Evolutionary conservation across 2,329 filamentous ascomycete species (phyloP), one percentile per base, ranked within the genome.

Genomic region (Aspergillus ibericus): DNA sequence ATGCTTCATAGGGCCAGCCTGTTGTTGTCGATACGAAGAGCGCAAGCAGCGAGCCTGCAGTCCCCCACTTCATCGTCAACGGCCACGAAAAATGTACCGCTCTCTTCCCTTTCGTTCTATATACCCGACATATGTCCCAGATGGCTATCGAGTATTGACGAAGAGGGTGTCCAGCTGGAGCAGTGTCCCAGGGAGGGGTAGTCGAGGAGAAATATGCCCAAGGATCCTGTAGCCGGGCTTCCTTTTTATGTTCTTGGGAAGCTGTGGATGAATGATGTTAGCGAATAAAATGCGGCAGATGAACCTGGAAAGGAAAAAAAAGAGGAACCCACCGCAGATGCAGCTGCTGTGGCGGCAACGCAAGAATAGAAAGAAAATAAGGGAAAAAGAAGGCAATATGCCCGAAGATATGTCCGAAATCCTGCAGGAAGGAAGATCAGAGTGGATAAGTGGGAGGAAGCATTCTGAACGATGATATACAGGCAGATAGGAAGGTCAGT

Each of bases 1-100:
- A 72, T 42, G 80, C 76, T 58, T 83, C 81, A 61, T 84, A 85
- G 20, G 76, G 76, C 75, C 75, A 78, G 46, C 67, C 66, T 53
- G 42, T 56, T 49, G 63, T 66, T 20, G 63, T 59, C 13, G 60
- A 51, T 53, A 63, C 70, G 51, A 71, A 72, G 53, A 69, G 63
- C 55, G 69, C 64, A 56, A 76, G 59, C 56, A 72, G 56, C 16
- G 62, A 54, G 57, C 66, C 57, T 53, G 61, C 55, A 56, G 62
- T 61, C 61, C 61, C 65, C 72, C 67, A 71, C 68, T 68, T 63
- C 74, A 77, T 76, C 47, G 32, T 71, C 59, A 49, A 59, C 59
- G 44, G 53, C 56, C 49, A 59, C 53, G 55, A 22, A 9, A 25
- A 53, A 32, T 53, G 36, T 54, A 51, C 47, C 57, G 51, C n/a